Base-by-base conservation (phyloP, 2,329 filamentous ascomycete species). In the Stachybotrys chlorohalonatus region DNA sequence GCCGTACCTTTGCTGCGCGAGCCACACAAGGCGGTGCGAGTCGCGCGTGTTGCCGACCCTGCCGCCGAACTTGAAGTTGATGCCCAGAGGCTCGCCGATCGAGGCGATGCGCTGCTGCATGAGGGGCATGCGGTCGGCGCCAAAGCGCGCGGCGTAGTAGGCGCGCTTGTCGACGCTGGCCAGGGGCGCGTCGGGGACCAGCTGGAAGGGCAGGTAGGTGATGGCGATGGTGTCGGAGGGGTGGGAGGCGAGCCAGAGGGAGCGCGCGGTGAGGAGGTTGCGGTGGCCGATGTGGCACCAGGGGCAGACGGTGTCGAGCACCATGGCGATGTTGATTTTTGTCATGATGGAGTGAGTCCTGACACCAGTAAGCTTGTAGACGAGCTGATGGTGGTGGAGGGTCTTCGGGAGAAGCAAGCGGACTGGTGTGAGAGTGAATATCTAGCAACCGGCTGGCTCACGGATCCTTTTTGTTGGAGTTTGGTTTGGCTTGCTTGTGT, bases 1-100 rank as follows among this genome's bases (percentile, higher is more conserved):
- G 4, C 73, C 73, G 53, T 84, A 65, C 55, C 32, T 31, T 2
- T 63, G 68, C 78, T 84, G 70, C 63, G 75, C 71, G 31, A 78
- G 67, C 6, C 75, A 72, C 3, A 80, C 66, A 9, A 80, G 61
- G 45, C 90, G 81, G 69, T 95, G 90, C 55, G 86, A 87, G 62
- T 95, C 87, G 17, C 89, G 77, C 16, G 90, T 93, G 63, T 85
- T 88, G 51, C 91, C 91, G 6, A 84, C 84, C 59, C 78, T 82
- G 54, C 89, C 87, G 11, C 81, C 80, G 59, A 86, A 88, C 24
- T 80, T 66, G 58, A 79, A 75, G 48, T 62, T 56, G 61, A 80
- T 74, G 57, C 72, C 74, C 6, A 70, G 62, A 17, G 63, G 55
- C 4, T 60, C 56, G 15, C 72, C 76, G 2, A 66, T 56, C 5